Base-by-base conservation (phyloP, 257 asterid genomes). In the Striga asiatica region DNA sequence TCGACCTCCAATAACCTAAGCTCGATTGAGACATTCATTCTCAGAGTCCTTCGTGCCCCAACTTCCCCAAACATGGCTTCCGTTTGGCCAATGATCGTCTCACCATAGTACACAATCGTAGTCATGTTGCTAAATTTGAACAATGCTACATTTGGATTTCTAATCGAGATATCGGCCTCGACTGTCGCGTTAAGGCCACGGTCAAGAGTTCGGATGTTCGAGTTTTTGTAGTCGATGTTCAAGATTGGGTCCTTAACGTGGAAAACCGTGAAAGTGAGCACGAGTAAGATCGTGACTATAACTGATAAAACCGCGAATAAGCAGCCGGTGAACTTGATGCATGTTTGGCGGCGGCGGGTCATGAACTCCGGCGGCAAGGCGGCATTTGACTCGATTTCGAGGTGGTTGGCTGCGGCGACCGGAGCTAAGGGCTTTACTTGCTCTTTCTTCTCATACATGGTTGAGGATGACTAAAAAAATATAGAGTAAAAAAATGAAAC, bases 321-420 rank as follows among this genome's bases (percentile, higher is more conserved):
- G 73, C 81, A 76, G 25, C 83, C 94, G 25, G 83, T 71, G 18
- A 68, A 70, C 32, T 58, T 76, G 74, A 79, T 61, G 66, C 64
- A 73, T n/a, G 17, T 73, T 8, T 57, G 64, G 50, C 19, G 54
- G 62, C 59, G 66, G 20, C 13, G 24, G 5, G 32, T 20, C 14
- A 17, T 20, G 51, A 21, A 8, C 8, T 77, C 63, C 11, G 7
- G 14, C 1, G 80, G 29, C 22, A 51, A 29, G 42, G 65, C 38
- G 2, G 32, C 56, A 62, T 38, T 13, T 19, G 39, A 31, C 12
- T 75, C 67, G 18, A 31, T 34, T 52, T 66, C 21, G 54, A 27
- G 8, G 35, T 43, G 51, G 61, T 39, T 59, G 48, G 64, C 4
- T 6, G 58, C 66, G 48, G 64, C 4, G 6, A 56, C 66, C 13